Base-by-base conservation (phyloP, 306 rosid species). In the Sphenostylis stenocarpa region DNA sequence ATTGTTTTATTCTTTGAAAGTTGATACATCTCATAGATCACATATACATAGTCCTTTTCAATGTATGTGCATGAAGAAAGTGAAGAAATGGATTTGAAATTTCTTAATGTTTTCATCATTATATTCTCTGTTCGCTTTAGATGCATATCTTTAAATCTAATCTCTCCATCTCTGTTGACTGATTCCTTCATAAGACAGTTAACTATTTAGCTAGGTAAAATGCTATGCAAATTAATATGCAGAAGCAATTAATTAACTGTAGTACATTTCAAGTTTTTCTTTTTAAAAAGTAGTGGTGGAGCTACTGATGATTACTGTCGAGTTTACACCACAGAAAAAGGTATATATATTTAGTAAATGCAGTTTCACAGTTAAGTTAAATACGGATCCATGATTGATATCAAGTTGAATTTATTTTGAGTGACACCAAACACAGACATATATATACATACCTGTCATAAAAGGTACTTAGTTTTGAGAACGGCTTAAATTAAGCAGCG, bases 1-100 rank as follows among this genome's bases (percentile, higher is more conserved):
- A 66, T 83, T 89, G 89, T 89, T 89, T 83, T 89, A 76, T 87
- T 87, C 86, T 83, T 84, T 85, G 72, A 69, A 77, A 78, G 56
- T 75, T 75, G 76, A 61, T 63, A 78, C 34, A 47, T 78, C 86
- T 85, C 86, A 45, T 75, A 78, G 80, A 81, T 85, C 73, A 80
- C 83, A 68, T 72, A 31, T 61, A 81, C 88, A 80, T 75, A 75
- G 84, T 86, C 86, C 78, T 87, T 85, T 86, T 87, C 88, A 82
- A 20, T 48, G 49, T 49, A 61, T 80, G 74, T 61, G 52, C 13
- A 71, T 63, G 41, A 34, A 17, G 16, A 9, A 71, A 80, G 49
- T 60, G 11, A 14, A 39, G 43, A 31, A 5, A 20, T 65, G 57
- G 36, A 36, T 77, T 77, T 86, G 56, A 39, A 73, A 82, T 80